Base-by-base conservation (phyloP, 768 basidiomycete species). In the Pholiota conissans region DNA sequence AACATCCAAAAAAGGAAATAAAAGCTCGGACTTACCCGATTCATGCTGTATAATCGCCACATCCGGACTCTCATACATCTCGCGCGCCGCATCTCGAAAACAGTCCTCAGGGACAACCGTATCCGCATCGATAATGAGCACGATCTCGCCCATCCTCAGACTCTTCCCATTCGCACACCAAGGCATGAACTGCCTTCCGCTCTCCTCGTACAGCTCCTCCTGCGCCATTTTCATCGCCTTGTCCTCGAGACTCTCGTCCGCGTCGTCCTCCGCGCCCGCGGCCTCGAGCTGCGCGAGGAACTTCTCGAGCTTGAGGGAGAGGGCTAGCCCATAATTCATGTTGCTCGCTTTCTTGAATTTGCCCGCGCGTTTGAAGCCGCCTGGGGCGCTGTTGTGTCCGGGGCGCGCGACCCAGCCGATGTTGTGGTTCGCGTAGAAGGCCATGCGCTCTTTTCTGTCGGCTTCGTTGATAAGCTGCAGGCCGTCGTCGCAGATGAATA, bases 1-100 rank as follows among this genome's bases (percentile, higher is more conserved):
- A 40, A 28, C 22, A 55, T 16, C 34, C 24, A 3, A 22, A 14
- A 4, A 24, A 29, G n/a, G 24, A 24, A 46, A 56, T n/a, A n/a
- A n/a, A n/a, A n/a, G n/a, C n/a, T n/a, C n/a, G n/a, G 14, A 75
- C 73, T 55, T 55, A 77, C 85, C 89, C 1, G 89, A 90, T 64
- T 90, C 90, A 68, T 95, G 93, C 68, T 95, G 93, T 63, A 96
- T 89, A 72, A 96, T 93, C 1, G 88, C 91, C 24, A 93, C 80
- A 37, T 91, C 87, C 0, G 87, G 89, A 50, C 84, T 87, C 67
- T 86, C 86, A 53, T 79, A 76, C 77, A 95, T 87, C 73, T 95
- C 93, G 37, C 90, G 80, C 3, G 91, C 92, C 0, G 93, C 93
- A 70, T 95, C 92, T 55, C 91, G 82, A 73, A 96, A 90, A 68